Evolutionary conservation across 768 basidiomycete genomes (phyloP).

Genomic region (Brasilioporus rufonigricans): DNA sequence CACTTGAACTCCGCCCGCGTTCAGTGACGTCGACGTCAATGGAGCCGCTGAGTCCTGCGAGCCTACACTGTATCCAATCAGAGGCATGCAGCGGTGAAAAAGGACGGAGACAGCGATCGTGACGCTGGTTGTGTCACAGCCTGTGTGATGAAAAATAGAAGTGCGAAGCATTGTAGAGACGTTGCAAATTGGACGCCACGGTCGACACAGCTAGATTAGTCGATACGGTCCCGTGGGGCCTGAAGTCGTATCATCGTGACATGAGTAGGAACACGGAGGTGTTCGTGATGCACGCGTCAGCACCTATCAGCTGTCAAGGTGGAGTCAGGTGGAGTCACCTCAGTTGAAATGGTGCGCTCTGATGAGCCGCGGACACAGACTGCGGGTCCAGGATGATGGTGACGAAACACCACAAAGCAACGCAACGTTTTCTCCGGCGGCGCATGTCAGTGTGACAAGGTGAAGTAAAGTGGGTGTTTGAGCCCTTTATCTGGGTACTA

Average conservation of each 20-base stretch:
- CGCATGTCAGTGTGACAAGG: not conserved
- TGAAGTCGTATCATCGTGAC: not conserved
- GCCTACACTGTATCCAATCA: not conserved
- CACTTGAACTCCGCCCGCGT: not conserved
- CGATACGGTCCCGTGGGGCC: not conserved
- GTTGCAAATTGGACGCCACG: not conserved
- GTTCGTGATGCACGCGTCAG: constrained; percentile 1
- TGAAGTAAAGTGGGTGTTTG: not conserved
- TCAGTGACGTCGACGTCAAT: not conserved
- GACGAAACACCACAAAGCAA: constrained; percentile 10
- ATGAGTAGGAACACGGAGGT: constrained; percentile 9
- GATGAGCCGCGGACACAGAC: constrained; percentile 6
- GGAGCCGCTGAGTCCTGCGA: too few relatives aligned
- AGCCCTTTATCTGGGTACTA: not conserved
- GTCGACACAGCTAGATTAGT: not conserved
- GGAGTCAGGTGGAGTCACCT: not conserved
- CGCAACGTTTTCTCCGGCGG: not conserved
- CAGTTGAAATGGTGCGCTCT: constrained; percentile 1
- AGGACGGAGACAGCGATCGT: not conserved
- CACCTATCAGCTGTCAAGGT: not conserved
- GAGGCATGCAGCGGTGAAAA: not conserved
- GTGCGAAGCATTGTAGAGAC: not conserved
- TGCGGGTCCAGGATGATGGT: not conserved
- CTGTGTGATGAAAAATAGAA: not conserved
- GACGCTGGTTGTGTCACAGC: too few relatives aligned